Evolutionary conservation across 1,284 basidiomycete species (phyloP), one percentile per base, ranked within the genome.

Genomic region (Pholiota adiposa): DNA sequence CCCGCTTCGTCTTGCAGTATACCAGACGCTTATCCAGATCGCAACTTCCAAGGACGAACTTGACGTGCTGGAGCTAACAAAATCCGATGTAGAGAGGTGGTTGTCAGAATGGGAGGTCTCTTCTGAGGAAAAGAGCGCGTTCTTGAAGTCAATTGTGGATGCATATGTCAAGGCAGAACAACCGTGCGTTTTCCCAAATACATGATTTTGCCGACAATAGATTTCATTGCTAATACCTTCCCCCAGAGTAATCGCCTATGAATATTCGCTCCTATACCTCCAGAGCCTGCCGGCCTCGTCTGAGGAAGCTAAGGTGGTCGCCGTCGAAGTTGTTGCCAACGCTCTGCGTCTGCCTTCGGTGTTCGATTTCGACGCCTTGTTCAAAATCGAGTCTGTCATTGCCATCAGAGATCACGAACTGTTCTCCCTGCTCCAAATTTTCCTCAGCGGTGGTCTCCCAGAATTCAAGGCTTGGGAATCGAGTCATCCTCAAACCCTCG

Each of bases 341-440:
- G 88, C 92, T 12, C 80, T 97, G 49, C 83, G 89, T 40, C 79
- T 90, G 36, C 87, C 90, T 4, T 78, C 79, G 29, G 75, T 90
- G 59, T 93, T 93, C 72, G 88, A 95, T 72, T 90, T 96, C 67
- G 90, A 95, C 68, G 75, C 88, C n/a, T 75, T 97, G 23, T 86
- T 93, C 78, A 89, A 87, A 62, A 77, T 91, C 18, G 88, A 93
- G 62, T 86, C 88, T 4, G 80, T 94, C 38, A 77, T 90, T 52
- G 83, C 85, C n/a, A 79, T 82, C 16, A 88, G 89, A 70, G 83
- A 86, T 54, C 84, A 88, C 69, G 84, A 88, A 56, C 77, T 92
- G 19, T 89, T 87, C 71, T 73, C 83, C 23, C 83, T 94, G 23
- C 79, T 94, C 27, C 85, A 87, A 61, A 82, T 93, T 64, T 93